Percentiles rank a stretch among this genome's conserved stretches.
phyloP scores from a whole-genome alignment of 139 green algal genomes.

The Asterochloris sp. region DNA sequence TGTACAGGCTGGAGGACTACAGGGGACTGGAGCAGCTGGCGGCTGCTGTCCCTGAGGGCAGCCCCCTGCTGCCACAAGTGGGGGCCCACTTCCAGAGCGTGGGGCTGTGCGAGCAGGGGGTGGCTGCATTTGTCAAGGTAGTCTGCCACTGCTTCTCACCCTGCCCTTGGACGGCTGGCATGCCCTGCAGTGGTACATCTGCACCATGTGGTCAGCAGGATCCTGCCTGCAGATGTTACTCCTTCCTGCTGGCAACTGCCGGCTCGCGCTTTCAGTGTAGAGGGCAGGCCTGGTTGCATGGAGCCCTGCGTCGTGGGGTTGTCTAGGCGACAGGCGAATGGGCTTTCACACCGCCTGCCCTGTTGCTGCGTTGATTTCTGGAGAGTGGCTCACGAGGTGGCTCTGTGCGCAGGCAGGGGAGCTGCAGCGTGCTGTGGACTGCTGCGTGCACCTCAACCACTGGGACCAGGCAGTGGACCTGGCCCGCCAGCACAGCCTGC shows the following conservation, averaged over 20 bases:
- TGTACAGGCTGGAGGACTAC: conserved; percentile 76
- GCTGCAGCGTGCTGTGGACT: conserved; percentile 73
- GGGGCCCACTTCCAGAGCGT: conserved; percentile 70
- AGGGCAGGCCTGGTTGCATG: too few species aligned
- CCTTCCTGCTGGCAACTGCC: too few species aligned
- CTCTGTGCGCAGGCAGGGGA: conserved; percentile 44
- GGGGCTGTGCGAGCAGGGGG: conserved; percentile 68
- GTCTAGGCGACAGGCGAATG: too few species aligned
- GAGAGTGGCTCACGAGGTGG: background rate
- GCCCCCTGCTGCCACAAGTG: conserved; percentile 53
- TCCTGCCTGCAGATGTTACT: too few species aligned
- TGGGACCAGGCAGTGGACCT: conserved; percentile 74
- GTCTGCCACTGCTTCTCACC: background rate
- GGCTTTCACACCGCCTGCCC: too few species aligned
- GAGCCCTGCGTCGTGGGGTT: too few species aligned
- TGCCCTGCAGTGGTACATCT: too few species aligned
- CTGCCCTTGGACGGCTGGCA: too few species aligned
- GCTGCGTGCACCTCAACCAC: conserved; percentile 78
- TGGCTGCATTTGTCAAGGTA: conserved; percentile 64
- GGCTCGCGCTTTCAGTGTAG: too few species aligned
- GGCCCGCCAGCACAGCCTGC: conserved; percentile 48
- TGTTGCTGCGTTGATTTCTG: background rate
- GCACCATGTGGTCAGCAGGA: too few species aligned
- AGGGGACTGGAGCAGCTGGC: conserved; percentile 57
- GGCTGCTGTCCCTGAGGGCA: conserved; percentile 59